A percentile compares a stretch with the other conserved stretches of the same genome.
Conservation (phyloP, 805 yeast species). For the Saccharomycopsis malanga region DNA sequence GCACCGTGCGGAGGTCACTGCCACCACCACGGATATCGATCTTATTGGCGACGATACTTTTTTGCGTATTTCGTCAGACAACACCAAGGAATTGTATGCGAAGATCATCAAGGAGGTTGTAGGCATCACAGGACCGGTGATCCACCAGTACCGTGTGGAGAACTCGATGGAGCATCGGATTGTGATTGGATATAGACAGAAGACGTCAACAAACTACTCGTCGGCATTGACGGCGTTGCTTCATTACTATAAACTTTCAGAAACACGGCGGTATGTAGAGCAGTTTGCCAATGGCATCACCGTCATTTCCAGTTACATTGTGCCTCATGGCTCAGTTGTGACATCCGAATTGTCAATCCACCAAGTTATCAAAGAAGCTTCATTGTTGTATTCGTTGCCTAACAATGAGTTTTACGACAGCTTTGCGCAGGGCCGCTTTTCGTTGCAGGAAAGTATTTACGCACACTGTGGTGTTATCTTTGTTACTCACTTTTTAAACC, state of each 20-base stretch:
- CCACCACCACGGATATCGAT: constrained; percentile 45
- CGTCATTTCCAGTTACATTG: constrained; percentile 78
- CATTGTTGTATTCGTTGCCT: constrained; percentile 86
- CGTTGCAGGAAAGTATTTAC: constrained; percentile 90
- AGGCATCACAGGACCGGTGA: constrained; percentile 82
- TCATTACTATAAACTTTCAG: constrained; percentile 76
- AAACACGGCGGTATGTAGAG: constrained; percentile 88
- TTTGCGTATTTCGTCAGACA: constrained; percentile 65
- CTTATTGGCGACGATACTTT: constrained; percentile 75
- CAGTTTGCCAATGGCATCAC: constrained; percentile 87
- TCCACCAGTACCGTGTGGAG: constrained; percentile 76
- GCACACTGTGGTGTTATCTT: constrained; percentile 92
- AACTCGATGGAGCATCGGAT: constrained; percentile 79
- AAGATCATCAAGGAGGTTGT: constrained; percentile 63
- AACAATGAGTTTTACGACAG: constrained; percentile 70
- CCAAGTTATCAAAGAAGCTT: constrained; percentile 91
- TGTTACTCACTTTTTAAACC: constrained; percentile 88
- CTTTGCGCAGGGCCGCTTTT: constrained; percentile 68
- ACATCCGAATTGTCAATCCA: constrained; percentile 62
- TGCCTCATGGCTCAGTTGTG: constrained; percentile 43
- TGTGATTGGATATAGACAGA: constrained; percentile 80
- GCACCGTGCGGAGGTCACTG: constrained; percentile 27
- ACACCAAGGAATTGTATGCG: constrained; percentile 73
- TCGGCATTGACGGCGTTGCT: constrained; percentile 82
- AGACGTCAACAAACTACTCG: constrained; percentile 78